Evolutionary conservation across 2,329 filamentous ascomycete species (phyloP).

Genomic region (Aspergillus udagawae): DNA sequence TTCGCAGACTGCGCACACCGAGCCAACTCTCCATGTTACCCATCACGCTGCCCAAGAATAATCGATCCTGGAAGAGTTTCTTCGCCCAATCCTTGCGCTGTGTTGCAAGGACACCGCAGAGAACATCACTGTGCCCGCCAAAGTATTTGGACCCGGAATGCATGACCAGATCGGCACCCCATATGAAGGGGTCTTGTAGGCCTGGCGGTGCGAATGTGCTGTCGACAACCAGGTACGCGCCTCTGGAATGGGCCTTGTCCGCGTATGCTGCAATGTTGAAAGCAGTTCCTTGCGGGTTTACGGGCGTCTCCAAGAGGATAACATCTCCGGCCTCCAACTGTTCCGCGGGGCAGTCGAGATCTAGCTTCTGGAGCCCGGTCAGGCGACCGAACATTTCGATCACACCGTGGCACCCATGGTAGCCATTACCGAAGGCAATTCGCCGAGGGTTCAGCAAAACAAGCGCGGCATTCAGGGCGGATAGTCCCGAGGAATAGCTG

Average conservation of each 20-base stretch:
- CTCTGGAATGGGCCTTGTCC: constrained; percentile 63
- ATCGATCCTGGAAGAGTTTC: constrained; percentile 62
- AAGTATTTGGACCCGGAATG: constrained; percentile 96
- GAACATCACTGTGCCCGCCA: constrained; percentile 89
- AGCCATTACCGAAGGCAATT: constrained; percentile 78
- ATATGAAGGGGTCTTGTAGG: constrained; percentile 76
- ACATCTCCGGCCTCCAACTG: constrained; percentile 74
- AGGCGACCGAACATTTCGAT: constrained; percentile 70
- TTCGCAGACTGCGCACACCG: constrained; percentile 78
- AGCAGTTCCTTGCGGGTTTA: constrained; percentile 85
- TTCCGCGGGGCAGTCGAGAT: constrained; percentile 63
- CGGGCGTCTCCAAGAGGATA: constrained; percentile 85
- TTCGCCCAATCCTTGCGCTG: constrained; percentile 56
- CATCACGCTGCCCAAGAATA: constrained; percentile 79
- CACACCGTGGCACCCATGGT: constrained; percentile 91
- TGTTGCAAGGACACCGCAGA: constrained; percentile 78
- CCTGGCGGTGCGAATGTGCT: constrained; percentile 90
- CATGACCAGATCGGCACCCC: constrained; percentile 82
- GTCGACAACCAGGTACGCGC: constrained; percentile 78
- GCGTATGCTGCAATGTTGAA: constrained; percentile 70
- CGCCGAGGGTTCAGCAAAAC: constrained; percentile 78
- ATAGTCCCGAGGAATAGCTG: constrained; percentile 79
- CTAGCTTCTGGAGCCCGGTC: constrained; percentile 67
- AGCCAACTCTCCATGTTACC: constrained; percentile 91
- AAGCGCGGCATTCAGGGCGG: constrained; percentile 83